Evolutionary conservation across 352 stramenopile species (phyloP).

Genomic region (Globisporangium lucens): DNA sequence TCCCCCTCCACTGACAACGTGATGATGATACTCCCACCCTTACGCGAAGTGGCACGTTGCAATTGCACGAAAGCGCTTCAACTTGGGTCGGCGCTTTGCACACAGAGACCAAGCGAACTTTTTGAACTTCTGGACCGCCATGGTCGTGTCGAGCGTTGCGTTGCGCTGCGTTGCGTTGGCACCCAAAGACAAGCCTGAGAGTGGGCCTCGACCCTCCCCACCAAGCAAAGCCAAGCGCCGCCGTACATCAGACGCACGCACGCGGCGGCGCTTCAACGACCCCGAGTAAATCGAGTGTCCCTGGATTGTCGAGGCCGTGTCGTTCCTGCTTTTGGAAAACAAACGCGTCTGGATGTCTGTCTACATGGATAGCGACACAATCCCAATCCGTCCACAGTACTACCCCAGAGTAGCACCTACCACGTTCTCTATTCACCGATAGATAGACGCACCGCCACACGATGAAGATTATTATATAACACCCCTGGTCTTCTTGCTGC

Average conservation of each 20-base stretch:
- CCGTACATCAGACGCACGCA: not conserved
- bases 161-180: not conserved
- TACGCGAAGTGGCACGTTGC: not conserved
- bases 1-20: not conserved
- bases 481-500: not conserved
- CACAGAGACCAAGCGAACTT: not conserved
- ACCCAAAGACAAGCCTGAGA: not conserved
- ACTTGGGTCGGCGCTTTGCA: not conserved
- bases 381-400: not conserved
- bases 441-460: not conserved
- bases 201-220: not conserved
- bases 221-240: not conserved
- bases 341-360: not conserved
- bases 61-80: conserved; percentile 1
- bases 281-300: not conserved
- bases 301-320: not conserved
- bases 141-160: not conserved
- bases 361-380: not conserved
- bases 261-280: not conserved
- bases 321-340: not conserved
- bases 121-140: not conserved
- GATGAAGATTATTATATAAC: not conserved
- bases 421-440: not conserved
- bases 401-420: not conserved
- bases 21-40: not conserved